These are phyloP conservation scores for Cyberlindnera amylophila DNA, from an alignment of 805 yeast species.

Conservation along the genomic window DNA sequence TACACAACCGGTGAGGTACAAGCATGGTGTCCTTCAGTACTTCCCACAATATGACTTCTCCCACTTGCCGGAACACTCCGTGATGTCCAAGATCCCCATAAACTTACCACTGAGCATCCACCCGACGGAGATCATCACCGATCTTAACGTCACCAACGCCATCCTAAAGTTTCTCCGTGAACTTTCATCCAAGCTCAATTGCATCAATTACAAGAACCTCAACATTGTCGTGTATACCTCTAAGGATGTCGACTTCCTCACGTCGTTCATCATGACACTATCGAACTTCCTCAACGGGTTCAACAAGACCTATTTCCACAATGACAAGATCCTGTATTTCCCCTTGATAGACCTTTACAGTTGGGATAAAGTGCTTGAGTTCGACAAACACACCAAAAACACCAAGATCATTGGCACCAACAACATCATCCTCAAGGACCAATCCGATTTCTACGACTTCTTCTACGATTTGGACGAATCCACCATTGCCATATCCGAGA, in stretches of 20 bases:
- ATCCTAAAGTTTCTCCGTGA: constrained; percentile 29
- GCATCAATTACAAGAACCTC: constrained; percentile 36
- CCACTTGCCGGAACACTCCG: constrained; percentile 30
- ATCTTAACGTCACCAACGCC: constrained; percentile 22
- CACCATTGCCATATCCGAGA: constrained; percentile 21
- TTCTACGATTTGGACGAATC: constrained; percentile 57
- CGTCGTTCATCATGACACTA: constrained; percentile 37
- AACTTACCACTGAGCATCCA: constrained; percentile 23
- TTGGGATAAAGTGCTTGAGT: constrained; percentile 39
- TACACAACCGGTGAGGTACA: constrained; percentile 17
- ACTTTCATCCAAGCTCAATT: constrained; percentile 33
- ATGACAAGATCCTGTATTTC: constrained; percentile 39
- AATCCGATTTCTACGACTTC: constrained; percentile 54
- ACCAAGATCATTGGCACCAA: constrained; percentile 61
- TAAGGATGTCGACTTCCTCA: constrained; percentile 38
- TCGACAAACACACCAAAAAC: constrained; percentile 13
- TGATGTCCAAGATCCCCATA: constrained; percentile 32
- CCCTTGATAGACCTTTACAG: constrained; percentile 64
- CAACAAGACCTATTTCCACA: constrained; percentile 40
- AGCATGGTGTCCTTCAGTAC: constrained; percentile 23
- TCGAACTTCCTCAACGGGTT: constrained; percentile 38
- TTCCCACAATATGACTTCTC: constrained; percentile 28
- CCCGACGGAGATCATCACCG: constrained; percentile 21
- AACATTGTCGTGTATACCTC: constrained; percentile 36
- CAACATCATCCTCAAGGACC: constrained; percentile 57